Base-by-base conservation (phyloP, 176 grass and related monocot genomes). In the Juncus inflexus region DNA sequence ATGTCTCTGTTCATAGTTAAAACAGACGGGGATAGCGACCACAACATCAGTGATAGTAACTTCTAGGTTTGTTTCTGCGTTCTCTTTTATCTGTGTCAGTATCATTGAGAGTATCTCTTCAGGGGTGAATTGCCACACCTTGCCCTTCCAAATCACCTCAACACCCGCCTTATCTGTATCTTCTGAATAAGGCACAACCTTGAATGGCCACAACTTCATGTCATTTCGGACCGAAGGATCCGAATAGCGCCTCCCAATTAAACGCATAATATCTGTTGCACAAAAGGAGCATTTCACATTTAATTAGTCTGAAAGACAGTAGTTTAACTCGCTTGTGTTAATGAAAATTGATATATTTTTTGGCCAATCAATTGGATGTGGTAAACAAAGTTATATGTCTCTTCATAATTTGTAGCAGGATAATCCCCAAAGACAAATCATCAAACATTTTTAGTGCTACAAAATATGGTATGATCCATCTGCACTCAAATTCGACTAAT, bases 81-180 rank as follows among this genome's bases (percentile, higher is more conserved):
- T 77, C 60, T 72, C 42, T 40, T 52, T 55, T 6, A 83, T 65
- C 57, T 77, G 55, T 0, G 15, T 40, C 5, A 83, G 57, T 15
- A 79, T 58, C 65, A 79, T 79, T 58, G 76, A 79, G 42, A 55
- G 70, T 3, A 79, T 79, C 37, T 79, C 76, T 58, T 70, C 76
- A 0, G 76, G 66, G 5, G 76, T 1, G 45, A 79, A 79, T 13
- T 79, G 64, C 55, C 70, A 70, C 0, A 70, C 53, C 57, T 79
- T 60, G 36, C 76, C 66, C 58, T 79, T 71, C 64, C 68, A 70
- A 9, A 61, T 39, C 3, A 78, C 75, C 19, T 41, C 75, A 5
- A 78, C 62, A 63, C 67, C 61, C 19, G 63, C 56, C 43, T 67
- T 78, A 58, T 78, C 75, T 28, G 3, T 58, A 40, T 7, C 63